A percentile compares a stretch with the other conserved stretches of the same genome.
These are phyloP conservation scores for Vicia villosa DNA, from an alignment of 306 rosid species.

Conservation along the genomic window DNA sequence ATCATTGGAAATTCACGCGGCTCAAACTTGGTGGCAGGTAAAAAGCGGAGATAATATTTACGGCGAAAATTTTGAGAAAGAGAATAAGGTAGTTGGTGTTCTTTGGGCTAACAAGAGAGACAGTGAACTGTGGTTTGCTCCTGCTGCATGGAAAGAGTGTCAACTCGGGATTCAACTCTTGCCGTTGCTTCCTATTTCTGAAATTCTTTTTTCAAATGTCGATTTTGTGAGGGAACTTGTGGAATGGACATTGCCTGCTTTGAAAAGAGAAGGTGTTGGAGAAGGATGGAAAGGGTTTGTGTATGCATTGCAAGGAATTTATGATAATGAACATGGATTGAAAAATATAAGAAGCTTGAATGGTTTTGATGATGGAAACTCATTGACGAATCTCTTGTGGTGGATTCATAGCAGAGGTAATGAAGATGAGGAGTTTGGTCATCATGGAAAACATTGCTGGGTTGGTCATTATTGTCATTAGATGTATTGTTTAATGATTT, in stretches of 20 bases:
- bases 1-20: slow-evolving; percentile 70
- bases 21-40: slow-evolving; percentile 92
- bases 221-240: slow-evolving; percentile 66
- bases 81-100: slow-evolving; percentile 77
- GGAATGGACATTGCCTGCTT: slow-evolving; percentile 74
- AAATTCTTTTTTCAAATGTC: slow-evolving; percentile 42
- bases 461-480: slow-evolving; percentile 44
- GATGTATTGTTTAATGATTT: slow-evolving; percentile 27
- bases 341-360: slow-evolving; percentile 52
- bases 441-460: slow-evolving; percentile 47
- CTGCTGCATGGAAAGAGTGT: slow-evolving; percentile 78
- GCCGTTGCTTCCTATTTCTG: slow-evolving; percentile 55
- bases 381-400: slow-evolving; percentile 78
- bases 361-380: slow-evolving; percentile 75
- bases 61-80: slow-evolving; percentile 52
- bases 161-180: slow-evolving; percentile 79
- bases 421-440: slow-evolving; percentile 37
- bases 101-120: slow-evolving; percentile 86
- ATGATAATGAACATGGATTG: slow-evolving; percentile 54
- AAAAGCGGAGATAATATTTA: slow-evolving; percentile 50
- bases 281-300: slow-evolving; percentile 86
- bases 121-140: slow-evolving; percentile 81
- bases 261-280: slow-evolving; percentile 63
- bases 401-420: slow-evolving; percentile 79
- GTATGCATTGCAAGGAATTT: slow-evolving; percentile 71